A percentile compares a stretch with the other conserved stretches of the same genome.
phyloP scores from a whole-genome alignment of 2,329 filamentous ascomycete species.

The Clarireedia hainanense region DNA sequence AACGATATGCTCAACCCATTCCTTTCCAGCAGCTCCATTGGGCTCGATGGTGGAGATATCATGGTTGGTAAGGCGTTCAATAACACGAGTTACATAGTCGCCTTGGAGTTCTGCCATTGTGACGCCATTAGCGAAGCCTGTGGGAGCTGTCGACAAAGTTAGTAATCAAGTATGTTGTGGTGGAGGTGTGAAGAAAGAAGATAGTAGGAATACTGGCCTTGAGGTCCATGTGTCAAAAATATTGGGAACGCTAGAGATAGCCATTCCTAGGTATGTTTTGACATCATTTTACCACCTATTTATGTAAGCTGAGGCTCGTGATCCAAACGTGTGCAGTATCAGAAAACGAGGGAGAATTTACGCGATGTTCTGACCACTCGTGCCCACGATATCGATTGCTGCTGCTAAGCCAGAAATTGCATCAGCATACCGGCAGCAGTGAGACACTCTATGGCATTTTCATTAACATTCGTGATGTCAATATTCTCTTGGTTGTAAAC shows the following conservation, averaged over 20 bases:
- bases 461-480: neutral
- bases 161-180: neutral
- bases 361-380: neutral
- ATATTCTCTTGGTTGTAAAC: conserved; percentile 4
- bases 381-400: neutral
- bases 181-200: neutral
- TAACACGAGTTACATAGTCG: neutral
- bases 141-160: neutral
- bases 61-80: neutral
- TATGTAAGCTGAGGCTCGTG: neutral
- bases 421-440: neutral
- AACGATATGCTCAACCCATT: neutral
- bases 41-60: neutral
- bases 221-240: neutral
- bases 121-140: neutral
- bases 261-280: neutral
- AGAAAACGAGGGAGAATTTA: too few relatives aligned
- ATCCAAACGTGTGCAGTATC: too few relatives aligned
- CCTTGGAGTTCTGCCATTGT: neutral
- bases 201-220: neutral
- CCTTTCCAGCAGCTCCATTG: neutral
- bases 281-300: neutral
- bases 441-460: neutral
- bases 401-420: neutral
- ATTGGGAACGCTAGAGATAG: conserved; percentile 1